Evolutionary conservation across 148 eudicot genomes (phyloP).

Genomic region (Salicornia ramosissima): DNA sequence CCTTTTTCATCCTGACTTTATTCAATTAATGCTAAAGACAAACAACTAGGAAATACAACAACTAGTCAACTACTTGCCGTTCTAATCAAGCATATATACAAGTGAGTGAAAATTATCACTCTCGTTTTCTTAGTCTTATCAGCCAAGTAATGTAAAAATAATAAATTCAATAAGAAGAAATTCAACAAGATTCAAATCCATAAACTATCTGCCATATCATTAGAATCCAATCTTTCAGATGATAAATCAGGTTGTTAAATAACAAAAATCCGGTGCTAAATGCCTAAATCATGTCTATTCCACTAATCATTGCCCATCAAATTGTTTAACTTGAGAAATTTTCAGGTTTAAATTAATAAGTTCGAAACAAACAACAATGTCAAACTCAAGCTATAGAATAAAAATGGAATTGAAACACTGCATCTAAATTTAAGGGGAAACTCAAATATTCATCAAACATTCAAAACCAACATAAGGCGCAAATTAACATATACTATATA

Average conservation of each 20-base stretch:
- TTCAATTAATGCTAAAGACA: background rate
- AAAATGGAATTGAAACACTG: background rate
- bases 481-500: background rate
- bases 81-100: background rate
- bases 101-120: background rate
- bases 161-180: background rate
- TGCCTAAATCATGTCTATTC: background rate
- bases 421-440: background rate
- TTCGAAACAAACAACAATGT: background rate
- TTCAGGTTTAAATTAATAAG: too few relatives aligned
- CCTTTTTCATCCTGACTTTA: background rate
- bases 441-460: constrained; percentile 1
- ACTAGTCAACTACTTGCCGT: background rate
- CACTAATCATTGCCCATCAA: background rate
- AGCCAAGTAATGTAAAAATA: background rate
- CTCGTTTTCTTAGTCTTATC: background rate
- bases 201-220: background rate
- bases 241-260: background rate
- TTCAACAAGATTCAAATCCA: background rate
- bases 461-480: background rate
- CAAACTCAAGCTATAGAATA: background rate
- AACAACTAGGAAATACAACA: background rate
- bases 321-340: background rate
- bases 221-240: background rate
- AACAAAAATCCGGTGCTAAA: background rate